Percentiles rank a stretch among this genome's conserved stretches.
Conservation (phyloP, 805 yeast genomes). For the Candida ascalaphidarum region DNA sequence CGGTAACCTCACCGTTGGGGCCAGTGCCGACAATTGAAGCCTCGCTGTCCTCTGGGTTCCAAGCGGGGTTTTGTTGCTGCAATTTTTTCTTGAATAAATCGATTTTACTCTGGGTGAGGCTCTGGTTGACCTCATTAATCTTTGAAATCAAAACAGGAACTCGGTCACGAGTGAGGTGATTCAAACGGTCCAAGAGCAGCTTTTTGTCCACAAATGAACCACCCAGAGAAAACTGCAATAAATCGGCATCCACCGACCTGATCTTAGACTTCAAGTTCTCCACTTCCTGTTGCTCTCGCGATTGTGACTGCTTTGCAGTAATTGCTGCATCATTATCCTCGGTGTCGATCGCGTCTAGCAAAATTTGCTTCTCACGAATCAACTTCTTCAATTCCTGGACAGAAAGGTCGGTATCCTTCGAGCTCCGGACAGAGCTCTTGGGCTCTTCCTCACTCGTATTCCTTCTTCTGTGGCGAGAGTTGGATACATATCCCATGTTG, state of each 20-base stretch:
- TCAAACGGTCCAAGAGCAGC: slow-evolving; percentile 48
- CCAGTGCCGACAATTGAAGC: slow-evolving; percentile 67
- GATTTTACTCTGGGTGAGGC: slow-evolving; percentile 58
- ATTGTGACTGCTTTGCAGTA: slow-evolving; percentile 24
- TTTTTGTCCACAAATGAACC: slow-evolving; percentile 38
- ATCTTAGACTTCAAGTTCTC: slow-evolving; percentile 59
- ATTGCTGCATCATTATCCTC: slow-evolving; percentile 41
- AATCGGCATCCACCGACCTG: slow-evolving; percentile 31
- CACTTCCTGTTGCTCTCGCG: slow-evolving; percentile 45
- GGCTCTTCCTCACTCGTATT: slow-evolving; percentile 9
- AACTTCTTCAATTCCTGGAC: slow-evolving; percentile 52
- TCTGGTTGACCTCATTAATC: slow-evolving; percentile 56
- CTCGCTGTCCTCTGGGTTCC: slow-evolving; percentile 30
- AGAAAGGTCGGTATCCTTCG: slow-evolving; percentile 27
- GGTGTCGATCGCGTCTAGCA: slow-evolving; percentile 65
- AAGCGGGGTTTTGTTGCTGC: slow-evolving; percentile 57
- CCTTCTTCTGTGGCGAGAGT: slow-evolving; percentile 50
- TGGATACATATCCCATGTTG: slow-evolving; percentile 57
- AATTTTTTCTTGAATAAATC: slow-evolving; percentile 51
- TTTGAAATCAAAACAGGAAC: slow-evolving; percentile 64
- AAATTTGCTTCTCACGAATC: slow-evolving; percentile 63
- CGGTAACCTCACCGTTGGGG: slow-evolving; percentile 79
- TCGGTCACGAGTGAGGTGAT: slow-evolving; percentile 50
- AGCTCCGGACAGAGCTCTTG: slow-evolving; percentile 7
- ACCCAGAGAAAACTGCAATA: slow-evolving; percentile 18